These are phyloP conservation scores for Aspergillus caelatus DNA, from an alignment of 2,329 filamentous ascomycete genomes.

Conservation along the genomic window DNA sequence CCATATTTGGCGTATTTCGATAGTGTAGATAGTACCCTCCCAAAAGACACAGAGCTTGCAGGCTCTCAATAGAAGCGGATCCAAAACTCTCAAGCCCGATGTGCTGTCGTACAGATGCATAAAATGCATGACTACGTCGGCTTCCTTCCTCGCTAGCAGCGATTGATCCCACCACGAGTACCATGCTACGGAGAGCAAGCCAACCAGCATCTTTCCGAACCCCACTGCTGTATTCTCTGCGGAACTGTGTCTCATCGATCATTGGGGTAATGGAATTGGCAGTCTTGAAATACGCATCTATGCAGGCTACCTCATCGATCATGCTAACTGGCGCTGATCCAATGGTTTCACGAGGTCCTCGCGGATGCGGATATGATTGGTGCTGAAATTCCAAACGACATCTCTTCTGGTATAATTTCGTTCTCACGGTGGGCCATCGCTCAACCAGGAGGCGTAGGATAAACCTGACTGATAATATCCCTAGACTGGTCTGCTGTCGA, in stretches of 20 bases:
- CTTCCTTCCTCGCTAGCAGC: slow-evolving; percentile 9
- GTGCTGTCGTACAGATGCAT: slow-evolving; percentile 4
- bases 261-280: slow-evolving; percentile 11
- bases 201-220: slow-evolving; percentile 5
- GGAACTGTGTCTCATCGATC: slow-evolving; percentile 9
- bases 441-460: neutral
- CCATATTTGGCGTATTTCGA: slow-evolving; percentile 22
- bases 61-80: slow-evolving; percentile 19
- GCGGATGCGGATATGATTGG: neutral
- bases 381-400: neutral
- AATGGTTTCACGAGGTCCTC: neutral
- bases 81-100: slow-evolving; percentile 15
- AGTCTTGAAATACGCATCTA: slow-evolving; percentile 11
- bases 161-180: slow-evolving; percentile 11
- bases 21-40: slow-evolving; percentile 21
- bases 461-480: neutral
- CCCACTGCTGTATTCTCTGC: neutral
- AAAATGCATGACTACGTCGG: slow-evolving; percentile 4
- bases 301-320: neutral
- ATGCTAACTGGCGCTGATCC: neutral
- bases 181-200: slow-evolving; percentile 12
- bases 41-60: slow-evolving; percentile 22
- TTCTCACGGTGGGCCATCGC: slow-evolving; percentile 4
- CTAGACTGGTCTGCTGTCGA: neutral
- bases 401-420: neutral